Conservation (phyloP, 805 yeast species). For the Lachancea meyersii region DNA sequence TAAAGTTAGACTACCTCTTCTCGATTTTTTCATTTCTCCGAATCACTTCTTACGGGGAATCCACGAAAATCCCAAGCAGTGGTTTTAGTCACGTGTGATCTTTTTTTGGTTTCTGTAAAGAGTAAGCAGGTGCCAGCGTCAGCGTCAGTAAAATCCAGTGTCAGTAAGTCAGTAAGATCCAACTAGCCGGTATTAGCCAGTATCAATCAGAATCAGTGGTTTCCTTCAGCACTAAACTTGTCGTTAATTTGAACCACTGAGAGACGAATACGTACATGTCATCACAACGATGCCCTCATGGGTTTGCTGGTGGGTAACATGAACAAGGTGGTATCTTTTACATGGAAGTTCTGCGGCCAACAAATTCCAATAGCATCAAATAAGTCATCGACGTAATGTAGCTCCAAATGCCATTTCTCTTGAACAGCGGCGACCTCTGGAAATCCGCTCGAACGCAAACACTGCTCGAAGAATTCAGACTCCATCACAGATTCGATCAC, state of each 20-base stretch:
- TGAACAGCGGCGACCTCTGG: constrained; percentile 27
- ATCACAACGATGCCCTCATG: not conserved
- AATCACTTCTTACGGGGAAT: no score
- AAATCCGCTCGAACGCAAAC: not conserved
- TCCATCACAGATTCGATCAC: constrained; percentile 53
- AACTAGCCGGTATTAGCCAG: no score
- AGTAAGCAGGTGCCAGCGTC: not conserved
- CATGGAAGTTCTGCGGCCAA: constrained; percentile 42
- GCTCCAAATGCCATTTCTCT: constrained; percentile 50
- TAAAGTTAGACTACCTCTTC: no score
- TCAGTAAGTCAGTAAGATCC: no score
- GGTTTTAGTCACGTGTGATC: not conserved
- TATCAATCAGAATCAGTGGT: no score
- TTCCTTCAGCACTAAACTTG: no score
- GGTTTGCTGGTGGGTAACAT: not conserved
- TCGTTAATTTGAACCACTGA: no score
- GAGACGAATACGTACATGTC: no score
- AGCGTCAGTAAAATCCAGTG: no score
- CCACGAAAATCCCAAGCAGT: no score
- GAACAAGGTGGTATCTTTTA: not conserved
- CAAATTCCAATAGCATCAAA: constrained; percentile 66
- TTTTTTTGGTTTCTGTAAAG: not conserved
- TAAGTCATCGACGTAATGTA: constrained; percentile 67
- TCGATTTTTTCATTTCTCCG: no score
- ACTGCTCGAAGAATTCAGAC: constrained; percentile 3